Evolutionary conservation across 345 rosid species (phyloP).

Genomic region (Camelina hispida): DNA sequence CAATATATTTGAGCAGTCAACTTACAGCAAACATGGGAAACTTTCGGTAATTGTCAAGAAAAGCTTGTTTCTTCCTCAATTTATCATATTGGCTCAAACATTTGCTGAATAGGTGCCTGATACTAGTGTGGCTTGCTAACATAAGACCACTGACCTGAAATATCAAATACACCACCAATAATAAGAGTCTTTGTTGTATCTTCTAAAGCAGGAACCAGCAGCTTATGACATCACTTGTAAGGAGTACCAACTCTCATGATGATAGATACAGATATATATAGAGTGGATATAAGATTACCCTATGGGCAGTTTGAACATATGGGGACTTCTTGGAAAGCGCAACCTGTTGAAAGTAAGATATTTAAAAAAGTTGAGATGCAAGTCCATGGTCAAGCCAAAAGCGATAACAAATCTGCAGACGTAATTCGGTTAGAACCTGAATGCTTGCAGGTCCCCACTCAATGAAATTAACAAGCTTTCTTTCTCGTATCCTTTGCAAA

Average conservation of each 20-base stretch:
- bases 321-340: conserved; percentile 97
- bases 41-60: conserved; percentile 95
- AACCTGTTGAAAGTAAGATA: conserved; percentile 58
- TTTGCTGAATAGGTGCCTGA: conserved; percentile 96
- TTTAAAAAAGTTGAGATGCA: conserved; percentile 16
- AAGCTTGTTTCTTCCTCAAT: conserved; percentile 93
- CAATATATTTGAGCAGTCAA: conserved; percentile 30
- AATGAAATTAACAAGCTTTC: conserved; percentile 97
- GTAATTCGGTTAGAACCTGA: conserved; percentile 56
- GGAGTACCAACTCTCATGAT: conserved; percentile 1
- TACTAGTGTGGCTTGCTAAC: conserved; percentile 98
- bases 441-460: conserved; percentile 99
- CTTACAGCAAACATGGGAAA: conserved; percentile 99
- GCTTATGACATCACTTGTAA: neutral
- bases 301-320: conserved; percentile 92
- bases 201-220: conserved; percentile 6
- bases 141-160: conserved; percentile 95
- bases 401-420: conserved; percentile 13
- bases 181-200: neutral
- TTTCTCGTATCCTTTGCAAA: conserved; percentile 95
- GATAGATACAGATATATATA: neutral
- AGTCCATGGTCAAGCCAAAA: conserved; percentile 27
- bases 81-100: conserved; percentile 91
- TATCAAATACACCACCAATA: conserved; percentile 16
- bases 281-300: conserved; percentile 56